phyloP scores from a whole-genome alignment of 2,329 filamentous ascomycete genomes.

The Apiospora koreana region DNA sequence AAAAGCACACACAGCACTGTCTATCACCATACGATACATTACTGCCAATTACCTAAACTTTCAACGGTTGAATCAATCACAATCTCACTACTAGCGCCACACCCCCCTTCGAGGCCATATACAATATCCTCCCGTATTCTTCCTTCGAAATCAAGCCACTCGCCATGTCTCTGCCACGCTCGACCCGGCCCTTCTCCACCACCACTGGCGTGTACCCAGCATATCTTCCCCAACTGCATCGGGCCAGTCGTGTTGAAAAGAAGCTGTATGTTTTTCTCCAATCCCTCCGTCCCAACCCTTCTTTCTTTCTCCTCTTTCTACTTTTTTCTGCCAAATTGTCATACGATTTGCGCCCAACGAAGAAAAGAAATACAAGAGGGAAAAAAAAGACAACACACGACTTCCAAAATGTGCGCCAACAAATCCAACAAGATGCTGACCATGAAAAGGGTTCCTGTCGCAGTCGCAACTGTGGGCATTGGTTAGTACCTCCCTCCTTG shows the following conservation, averaged over 20 bases:
- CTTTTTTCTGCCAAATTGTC: not conserved
- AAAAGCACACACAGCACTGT: not conserved
- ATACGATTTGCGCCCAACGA: not conserved
- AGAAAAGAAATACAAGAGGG: not conserved
- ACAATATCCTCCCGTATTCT: not conserved
- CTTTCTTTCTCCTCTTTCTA: not conserved
- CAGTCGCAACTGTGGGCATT: slow-evolving; percentile 33
- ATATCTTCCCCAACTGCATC: slow-evolving; percentile 30
- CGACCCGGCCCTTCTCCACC: slow-evolving; percentile 28
- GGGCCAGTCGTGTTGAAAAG: slow-evolving; percentile 28
- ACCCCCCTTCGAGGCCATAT: not conserved
- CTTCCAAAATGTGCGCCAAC: not conserved
- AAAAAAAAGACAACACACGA: not conserved
- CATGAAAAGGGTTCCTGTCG: slow-evolving; percentile 29
- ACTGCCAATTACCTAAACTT: not conserved
- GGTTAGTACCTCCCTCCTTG: slow-evolving; percentile 22
- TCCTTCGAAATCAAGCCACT: not conserved
- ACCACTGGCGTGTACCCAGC: slow-evolving; percentile 30
- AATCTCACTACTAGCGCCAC: slow-evolving; percentile 2
- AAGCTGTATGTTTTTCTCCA: slow-evolving; percentile 20
- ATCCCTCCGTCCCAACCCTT: not conserved
- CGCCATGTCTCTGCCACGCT: not conserved
- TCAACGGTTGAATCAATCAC: not conserved
- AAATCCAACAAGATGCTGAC: slow-evolving; percentile 20
- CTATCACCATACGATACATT: not conserved